Evolutionary conservation across 345 rosid species (phyloP).

Genomic region (Lepidium sativum): DNA sequence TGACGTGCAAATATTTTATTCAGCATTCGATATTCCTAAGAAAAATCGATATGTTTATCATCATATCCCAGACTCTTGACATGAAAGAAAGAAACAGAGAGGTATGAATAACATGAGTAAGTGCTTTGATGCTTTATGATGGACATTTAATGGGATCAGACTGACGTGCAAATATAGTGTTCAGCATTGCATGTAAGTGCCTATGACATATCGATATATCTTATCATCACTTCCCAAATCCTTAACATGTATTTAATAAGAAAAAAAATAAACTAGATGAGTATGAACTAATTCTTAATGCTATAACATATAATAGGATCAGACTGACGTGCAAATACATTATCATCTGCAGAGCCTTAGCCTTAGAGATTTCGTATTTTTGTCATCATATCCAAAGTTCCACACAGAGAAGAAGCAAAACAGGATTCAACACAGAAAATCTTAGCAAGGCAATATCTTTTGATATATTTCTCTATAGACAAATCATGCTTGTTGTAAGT

Average conservation of each 20-base stretch:
- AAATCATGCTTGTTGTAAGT: neutral
- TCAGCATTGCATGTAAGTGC: conserved; percentile 38
- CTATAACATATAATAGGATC: conserved; percentile 20
- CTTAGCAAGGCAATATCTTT: neutral
- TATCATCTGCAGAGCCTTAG: conserved; percentile 24
- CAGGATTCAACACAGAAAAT: neutral
- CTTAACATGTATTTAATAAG: neutral
- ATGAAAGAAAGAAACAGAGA: neutral
- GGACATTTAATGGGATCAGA: conserved; percentile 35
- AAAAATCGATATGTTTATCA: conserved; percentile 17
- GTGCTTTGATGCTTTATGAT: neutral
- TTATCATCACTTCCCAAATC: conserved; percentile 43
- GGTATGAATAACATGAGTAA: neutral
- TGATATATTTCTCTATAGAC: neutral
- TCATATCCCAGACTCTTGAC: conserved; percentile 31
- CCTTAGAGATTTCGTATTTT: conserved; percentile 22
- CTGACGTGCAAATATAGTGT: conserved; percentile 53
- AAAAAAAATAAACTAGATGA: neutral
- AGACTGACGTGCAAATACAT: conserved; percentile 53
- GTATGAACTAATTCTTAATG: neutral
- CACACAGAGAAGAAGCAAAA: neutral
- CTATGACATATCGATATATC: conserved; percentile 26
- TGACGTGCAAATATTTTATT: conserved; percentile 45
- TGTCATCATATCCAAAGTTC: conserved; percentile 28
- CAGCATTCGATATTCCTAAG: conserved; percentile 37